Evolutionary conservation across 2,329 filamentous ascomycete species (phyloP).

Genomic region (Penicillium sclerotiorum): DNA sequence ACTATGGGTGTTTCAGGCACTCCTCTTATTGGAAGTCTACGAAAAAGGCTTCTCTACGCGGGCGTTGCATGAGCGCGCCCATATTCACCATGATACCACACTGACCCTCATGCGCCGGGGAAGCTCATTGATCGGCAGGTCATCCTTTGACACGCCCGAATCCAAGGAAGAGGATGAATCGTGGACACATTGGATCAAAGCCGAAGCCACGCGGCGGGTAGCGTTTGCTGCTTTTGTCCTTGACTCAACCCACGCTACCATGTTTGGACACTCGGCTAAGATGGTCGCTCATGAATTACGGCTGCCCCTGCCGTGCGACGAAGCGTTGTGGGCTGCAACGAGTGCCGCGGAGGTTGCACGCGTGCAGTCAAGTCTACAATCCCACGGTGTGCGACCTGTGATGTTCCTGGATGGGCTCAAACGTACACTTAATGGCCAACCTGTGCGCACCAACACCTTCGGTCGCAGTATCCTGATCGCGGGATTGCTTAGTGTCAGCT

Average conservation of each 20-base stretch:
- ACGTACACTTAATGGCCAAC: constrained; percentile 80
- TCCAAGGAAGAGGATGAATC: constrained; percentile 75
- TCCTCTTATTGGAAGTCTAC: constrained; percentile 86
- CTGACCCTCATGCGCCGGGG: constrained; percentile 94
- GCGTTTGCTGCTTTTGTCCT: constrained; percentile 95
- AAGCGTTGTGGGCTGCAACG: constrained; percentile 86
- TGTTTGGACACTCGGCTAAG: constrained; percentile 95
- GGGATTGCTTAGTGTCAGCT: constrained; percentile 87
- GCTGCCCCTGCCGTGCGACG: constrained; percentile 87
- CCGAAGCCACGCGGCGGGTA: constrained; percentile 84
- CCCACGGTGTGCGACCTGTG: constrained; percentile 79
- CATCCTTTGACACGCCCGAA: constrained; percentile 80
- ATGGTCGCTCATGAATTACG: constrained; percentile 98
- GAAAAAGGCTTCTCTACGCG: constrained; percentile 98
- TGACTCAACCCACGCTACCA: constrained; percentile 93
- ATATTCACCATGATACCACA: constrained; percentile 95
- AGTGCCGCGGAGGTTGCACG: constrained; percentile 84
- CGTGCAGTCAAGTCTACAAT: constrained; percentile 76
- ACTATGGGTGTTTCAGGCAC: constrained; percentile 91
- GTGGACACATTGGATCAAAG: constrained; percentile 96
- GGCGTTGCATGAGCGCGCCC: constrained; percentile 87
- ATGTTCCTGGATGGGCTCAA: constrained; percentile 92
- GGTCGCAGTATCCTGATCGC: constrained; percentile 93
- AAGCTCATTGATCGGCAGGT: constrained; percentile 84
- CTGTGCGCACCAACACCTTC: constrained; percentile 88